phyloP scores from a whole-genome alignment of 345 rosid species.

The Garcia nutans region DNA sequence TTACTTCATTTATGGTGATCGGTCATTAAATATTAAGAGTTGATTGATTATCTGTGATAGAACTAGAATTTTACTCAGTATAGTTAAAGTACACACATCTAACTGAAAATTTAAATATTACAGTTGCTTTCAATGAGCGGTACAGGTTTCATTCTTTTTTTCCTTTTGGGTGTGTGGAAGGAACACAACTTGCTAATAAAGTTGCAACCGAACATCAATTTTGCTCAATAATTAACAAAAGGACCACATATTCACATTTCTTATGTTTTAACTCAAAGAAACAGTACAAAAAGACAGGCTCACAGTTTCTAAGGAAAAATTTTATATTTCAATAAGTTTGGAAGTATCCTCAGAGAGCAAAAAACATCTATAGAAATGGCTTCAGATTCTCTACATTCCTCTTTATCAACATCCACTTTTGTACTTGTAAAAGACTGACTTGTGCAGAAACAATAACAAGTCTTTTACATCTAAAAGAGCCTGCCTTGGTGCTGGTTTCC shows the following conservation, averaged over 20 bases:
- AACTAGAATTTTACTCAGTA: no score
- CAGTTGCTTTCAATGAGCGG: no score
- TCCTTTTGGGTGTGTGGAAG: no score
- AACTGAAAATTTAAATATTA: no score
- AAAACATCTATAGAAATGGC: neutral
- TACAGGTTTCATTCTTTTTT: no score
- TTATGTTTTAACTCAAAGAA: neutral
- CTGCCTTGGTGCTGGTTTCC: constrained; percentile 22
- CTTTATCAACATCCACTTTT: neutral
- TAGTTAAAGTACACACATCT: no score
- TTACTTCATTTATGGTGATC: no score
- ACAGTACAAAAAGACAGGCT: neutral
- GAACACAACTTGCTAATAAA: no score
- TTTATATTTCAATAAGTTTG: neutral
- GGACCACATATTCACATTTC: constrained; percentile 3
- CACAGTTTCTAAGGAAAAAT: neutral
- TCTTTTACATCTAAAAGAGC: constrained; percentile 3
- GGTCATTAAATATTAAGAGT: no score
- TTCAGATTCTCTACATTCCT: neutral
- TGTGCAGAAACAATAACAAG: neutral
- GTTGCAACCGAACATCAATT: neutral
- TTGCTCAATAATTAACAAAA: neutral
- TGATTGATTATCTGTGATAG: no score
- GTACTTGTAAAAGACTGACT: neutral
- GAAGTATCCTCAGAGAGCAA: neutral